Evolutionary conservation across 2,329 filamentous ascomycete genomes (phyloP), one percentile per base, ranked within the genome.

Genomic region (Colletotrichum navitas): DNA sequence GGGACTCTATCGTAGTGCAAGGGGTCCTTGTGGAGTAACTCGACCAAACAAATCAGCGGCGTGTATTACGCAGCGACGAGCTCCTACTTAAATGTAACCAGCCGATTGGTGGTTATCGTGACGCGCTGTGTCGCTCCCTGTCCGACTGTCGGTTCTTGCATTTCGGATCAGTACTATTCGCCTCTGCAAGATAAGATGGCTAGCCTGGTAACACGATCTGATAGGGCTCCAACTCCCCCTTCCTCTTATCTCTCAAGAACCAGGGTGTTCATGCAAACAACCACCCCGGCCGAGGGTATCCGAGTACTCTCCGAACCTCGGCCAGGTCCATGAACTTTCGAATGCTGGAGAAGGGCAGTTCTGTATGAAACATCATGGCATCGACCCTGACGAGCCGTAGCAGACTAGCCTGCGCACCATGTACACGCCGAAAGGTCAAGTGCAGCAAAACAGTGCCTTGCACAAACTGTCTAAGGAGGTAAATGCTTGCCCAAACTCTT

Each of bases 361-460:
- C 43, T 36, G 59, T 36, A n/a, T 6, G 29, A n/a, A 49, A 26
- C 21, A 32, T 34, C 26, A 66, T 66, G 52, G 26, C 54, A 55
- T 26, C 45, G 7, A 29, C 36, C 45, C n/a, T 32, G 29, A 55
- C 54, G 24, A 43, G 34, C 41, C 68, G 59, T 6, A 65, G 63
- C 34, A 41, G 64, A 34, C 72, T 74, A 18, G 73, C 75, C n/a
- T 77, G 74, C 58, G 67, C 61, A 2, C 45, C 74, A 1, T 78
- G 76, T 41, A 77, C 75, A 2, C 75, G 76, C 5, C 49, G 49
- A 18, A 52, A 52, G 49, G 49, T 52, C 49, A 29, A 70, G 76
- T 78, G 76, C 56, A 75, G 73, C 63, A 78, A 78, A 61, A 75
- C 75, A 4, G 62, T 74, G 16, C 76, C 76, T 14, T 78, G 76